Evolutionary conservation across 805 yeast species (phyloP).

Genomic region (Lipomyces starkeyi): DNA sequence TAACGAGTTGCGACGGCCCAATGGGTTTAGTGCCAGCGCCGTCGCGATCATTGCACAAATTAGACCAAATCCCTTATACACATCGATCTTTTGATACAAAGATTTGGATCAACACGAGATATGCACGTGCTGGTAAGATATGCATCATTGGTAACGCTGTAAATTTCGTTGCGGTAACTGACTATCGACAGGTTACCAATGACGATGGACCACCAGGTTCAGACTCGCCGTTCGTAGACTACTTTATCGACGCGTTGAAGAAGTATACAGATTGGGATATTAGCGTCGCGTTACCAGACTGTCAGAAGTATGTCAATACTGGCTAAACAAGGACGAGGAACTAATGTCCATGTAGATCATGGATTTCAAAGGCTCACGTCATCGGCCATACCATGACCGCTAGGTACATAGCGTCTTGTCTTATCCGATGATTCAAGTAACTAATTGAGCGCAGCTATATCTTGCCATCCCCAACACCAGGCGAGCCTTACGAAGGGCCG

Average conservation of each 20-base stretch:
- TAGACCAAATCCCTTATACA: background rate
- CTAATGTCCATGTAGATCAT: conserved; percentile 58
- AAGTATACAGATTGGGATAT: conserved; percentile 80
- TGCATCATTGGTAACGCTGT: background rate
- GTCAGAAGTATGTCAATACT: conserved; percentile 53
- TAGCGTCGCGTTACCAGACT: conserved; percentile 79
- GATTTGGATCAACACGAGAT: background rate
- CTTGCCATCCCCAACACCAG: conserved; percentile 22
- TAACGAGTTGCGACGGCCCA: too few relatives aligned
- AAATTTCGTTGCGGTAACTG: background rate
- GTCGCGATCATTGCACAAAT: too few relatives aligned
- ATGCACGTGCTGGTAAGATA: conserved; percentile 34
- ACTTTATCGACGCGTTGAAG: conserved; percentile 71
- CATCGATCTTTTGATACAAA: background rate
- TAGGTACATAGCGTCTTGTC: conserved; percentile 13
- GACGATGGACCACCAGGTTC: conserved; percentile 96
- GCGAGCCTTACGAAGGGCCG: conserved; percentile 44
- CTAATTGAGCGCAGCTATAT: conserved; percentile 20
- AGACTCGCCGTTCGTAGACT: conserved; percentile 83
- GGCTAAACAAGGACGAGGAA: background rate
- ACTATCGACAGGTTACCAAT: conserved; percentile 62
- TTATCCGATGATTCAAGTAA: background rate
- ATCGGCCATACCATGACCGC: conserved; percentile 62
- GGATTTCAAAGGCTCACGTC: conserved; percentile 98
- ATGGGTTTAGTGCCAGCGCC: too few relatives aligned